A percentile compares a stretch with the other conserved stretches of the same genome.
Conservation (phyloP, 2,329 filamentous ascomycete species). For the Ceratocystis alfenasii region DNA sequence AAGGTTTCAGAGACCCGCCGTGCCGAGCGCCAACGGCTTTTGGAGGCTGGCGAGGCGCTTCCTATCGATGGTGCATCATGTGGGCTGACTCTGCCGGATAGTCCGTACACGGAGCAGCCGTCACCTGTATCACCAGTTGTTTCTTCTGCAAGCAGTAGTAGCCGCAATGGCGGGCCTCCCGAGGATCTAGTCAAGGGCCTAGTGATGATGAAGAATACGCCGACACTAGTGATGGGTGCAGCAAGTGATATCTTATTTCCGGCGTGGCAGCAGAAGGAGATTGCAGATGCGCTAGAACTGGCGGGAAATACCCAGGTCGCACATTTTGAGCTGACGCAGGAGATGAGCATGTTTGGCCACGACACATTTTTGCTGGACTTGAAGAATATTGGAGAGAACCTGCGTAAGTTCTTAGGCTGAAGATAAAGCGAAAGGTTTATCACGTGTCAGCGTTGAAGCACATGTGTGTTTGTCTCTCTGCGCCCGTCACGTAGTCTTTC, state of each 20-base stretch:
- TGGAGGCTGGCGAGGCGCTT: slow-evolving; percentile 44
- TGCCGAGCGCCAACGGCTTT: slow-evolving; percentile 44
- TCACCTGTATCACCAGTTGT: slow-evolving; percentile 27
- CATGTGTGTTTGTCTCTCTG: not conserved
- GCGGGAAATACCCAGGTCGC: slow-evolving; percentile 70
- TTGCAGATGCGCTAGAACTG: slow-evolving; percentile 68
- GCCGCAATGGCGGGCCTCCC: slow-evolving; percentile 43
- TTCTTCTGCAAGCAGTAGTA: slow-evolving; percentile 27
- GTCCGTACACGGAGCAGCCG: slow-evolving; percentile 76
- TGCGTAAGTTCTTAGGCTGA: slow-evolving; percentile 65
- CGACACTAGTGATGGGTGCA: slow-evolving; percentile 82
- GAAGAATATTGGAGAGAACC: slow-evolving; percentile 75
- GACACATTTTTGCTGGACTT: slow-evolving; percentile 92
- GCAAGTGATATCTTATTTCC: slow-evolving; percentile 94
- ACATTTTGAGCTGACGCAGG: slow-evolving; percentile 85
- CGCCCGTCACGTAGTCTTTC: not conserved
- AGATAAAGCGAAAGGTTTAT: not conserved
- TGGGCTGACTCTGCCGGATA: slow-evolving; percentile 67
- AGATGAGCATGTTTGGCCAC: slow-evolving; percentile 88
- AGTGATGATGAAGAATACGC: slow-evolving; percentile 57
- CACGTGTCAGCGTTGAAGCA: not conserved
- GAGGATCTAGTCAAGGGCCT: slow-evolving; percentile 70
- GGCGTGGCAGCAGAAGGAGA: slow-evolving; percentile 93
- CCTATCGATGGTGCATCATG: slow-evolving; percentile 39
- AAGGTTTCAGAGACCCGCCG: slow-evolving; percentile 50